Conservation (phyloP, 2,329 filamentous ascomycete species). For the Fonsecaea multimorphosa region DNA sequence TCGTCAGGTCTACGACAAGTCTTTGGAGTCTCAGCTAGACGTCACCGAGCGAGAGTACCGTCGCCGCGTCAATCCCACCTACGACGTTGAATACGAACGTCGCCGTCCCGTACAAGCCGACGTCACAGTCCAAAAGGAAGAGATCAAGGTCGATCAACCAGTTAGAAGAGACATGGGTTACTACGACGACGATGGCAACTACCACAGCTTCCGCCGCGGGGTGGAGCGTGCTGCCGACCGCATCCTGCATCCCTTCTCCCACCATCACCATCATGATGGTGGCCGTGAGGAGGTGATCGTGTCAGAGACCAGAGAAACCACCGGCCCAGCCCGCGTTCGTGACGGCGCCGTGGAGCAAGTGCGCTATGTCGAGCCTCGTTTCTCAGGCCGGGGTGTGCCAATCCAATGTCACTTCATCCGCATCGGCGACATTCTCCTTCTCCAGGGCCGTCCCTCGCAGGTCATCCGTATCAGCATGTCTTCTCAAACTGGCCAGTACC, state of each 20-base stretch:
- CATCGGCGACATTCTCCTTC: constrained; percentile 97
- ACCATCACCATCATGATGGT: constrained; percentile 53
- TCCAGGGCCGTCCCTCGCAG: constrained; percentile 98
- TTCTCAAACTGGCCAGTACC: constrained; percentile 96
- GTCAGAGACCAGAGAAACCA: constrained; percentile 50
- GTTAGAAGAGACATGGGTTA: constrained; percentile 70
- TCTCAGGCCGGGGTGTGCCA: constrained; percentile 64
- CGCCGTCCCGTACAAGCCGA: constrained; percentile 35
- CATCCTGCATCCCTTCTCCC: constrained; percentile 68
- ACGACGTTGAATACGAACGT: constrained; percentile 54
- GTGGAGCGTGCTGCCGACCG: constrained; percentile 70
- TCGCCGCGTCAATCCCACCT: constrained; percentile 63
- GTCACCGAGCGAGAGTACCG: constrained; percentile 68
- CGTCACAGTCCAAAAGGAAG: constrained; percentile 46
- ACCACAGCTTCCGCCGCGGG: constrained; percentile 76
- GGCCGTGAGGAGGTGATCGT: constrained; percentile 47
- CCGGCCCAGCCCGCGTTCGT: constrained; percentile 54
- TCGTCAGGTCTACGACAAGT: constrained; percentile 46
- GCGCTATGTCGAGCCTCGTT: constrained; percentile 59
- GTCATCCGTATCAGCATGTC: constrained; percentile 99
- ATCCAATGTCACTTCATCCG: constrained; percentile 99
- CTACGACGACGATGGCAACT: constrained; percentile 79
- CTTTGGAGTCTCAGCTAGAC: constrained; percentile 58
- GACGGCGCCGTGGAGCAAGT: constrained; percentile 53
- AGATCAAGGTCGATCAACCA: constrained; percentile 59